Base-by-base conservation (phyloP, 225 moss, liverwort and hornwort genomes). In the Climacium dendroides region DNA sequence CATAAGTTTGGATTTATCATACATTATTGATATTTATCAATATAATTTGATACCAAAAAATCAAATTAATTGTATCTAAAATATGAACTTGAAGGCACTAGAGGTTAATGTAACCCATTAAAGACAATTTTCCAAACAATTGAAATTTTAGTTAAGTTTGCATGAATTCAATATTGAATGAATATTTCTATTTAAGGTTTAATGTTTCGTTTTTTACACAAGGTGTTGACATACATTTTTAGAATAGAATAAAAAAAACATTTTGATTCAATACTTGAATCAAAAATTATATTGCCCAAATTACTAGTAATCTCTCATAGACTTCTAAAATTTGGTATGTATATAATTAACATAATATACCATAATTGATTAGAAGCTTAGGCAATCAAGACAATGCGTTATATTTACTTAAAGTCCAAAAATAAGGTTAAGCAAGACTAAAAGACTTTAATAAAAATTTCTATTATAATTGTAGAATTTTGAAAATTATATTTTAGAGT, bases 271-370 rank as follows among this genome's bases (percentile, higher is more conserved):
- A 45, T 29, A 18, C 0, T 6, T 0, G 0, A 0, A 45, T 45
- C 6, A 72, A 43, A 45, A 45, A 2, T 10, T 45, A 10, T 45
- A 0, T 0, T 28, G 0, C 0, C 4, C 6, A 30, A 73, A 32
- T 7, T 12, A 19, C 55, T 9, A 22, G 9, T 8, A 19, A 48
- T 30, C 11, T 74, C 2, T 74, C 2, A 1, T 28, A 3, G 16
- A 72, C 72, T 45, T 72, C 6, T 16, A 43, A 28, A 71, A 71
- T 43, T 26, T 28, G 5, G 16, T 10, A 28, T 45, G 1, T 2
- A 71, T 28, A 3, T 45, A 71, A 28, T 1, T 41, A 43, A 45
- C 0, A 45, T 45, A 6, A 72, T 45, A 15, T 50, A 14, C 14
- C 15, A 50, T 50, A 15, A 14, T 50, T 50, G 14, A 14, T 4